Percentiles rank a stretch among this genome's conserved stretches.
phyloP scores from a whole-genome alignment of 2,329 filamentous ascomycete species.

The Epichloe elymi region DNA sequence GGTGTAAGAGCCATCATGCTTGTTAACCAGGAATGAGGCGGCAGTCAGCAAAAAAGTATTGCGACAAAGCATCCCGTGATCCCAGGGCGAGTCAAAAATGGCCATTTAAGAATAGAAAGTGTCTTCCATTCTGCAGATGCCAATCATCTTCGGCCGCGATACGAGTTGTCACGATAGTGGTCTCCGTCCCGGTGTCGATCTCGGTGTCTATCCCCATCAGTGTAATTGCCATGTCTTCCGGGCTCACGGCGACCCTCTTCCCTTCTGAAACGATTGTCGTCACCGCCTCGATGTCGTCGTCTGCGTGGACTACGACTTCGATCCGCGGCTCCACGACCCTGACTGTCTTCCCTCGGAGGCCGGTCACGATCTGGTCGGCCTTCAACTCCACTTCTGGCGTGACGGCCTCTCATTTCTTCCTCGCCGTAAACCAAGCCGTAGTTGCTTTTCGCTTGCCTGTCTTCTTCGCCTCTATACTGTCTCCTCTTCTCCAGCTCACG shows the following conservation, averaged over 20 bases:
- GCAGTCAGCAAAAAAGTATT: too few species aligned
- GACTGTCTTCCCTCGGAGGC: constrained; percentile 1
- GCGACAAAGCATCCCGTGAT: neutral
- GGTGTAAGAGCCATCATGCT: too few species aligned
- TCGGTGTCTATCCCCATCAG: constrained; percentile 6
- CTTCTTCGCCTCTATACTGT: constrained; percentile 67
- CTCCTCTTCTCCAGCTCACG: constrained; percentile 76
- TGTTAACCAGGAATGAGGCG: too few species aligned
- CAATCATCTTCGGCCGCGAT: constrained; percentile 7
- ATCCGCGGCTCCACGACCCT: constrained; percentile 2
- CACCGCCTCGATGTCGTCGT: constrained; percentile 19
- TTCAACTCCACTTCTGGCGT: constrained; percentile 25
- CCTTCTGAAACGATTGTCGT: constrained; percentile 7
- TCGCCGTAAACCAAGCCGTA: constrained; percentile 78
- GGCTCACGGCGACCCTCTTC: constrained; percentile 15
- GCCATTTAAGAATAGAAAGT: neutral
- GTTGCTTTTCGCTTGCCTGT: constrained; percentile 28
- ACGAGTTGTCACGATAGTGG: constrained; percentile 7
- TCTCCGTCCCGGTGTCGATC: constrained; percentile 1
- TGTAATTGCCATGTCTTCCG: constrained; percentile 11
- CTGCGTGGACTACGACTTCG: constrained; percentile 27
- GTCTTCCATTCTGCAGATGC: neutral
- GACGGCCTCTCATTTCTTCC: constrained; percentile 46
- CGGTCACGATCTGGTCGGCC: constrained; percentile 12
- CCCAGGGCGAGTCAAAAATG: neutral